Base-by-base conservation (phyloP, 805 yeast genomes). In the Myxozyma udenii region DNA sequence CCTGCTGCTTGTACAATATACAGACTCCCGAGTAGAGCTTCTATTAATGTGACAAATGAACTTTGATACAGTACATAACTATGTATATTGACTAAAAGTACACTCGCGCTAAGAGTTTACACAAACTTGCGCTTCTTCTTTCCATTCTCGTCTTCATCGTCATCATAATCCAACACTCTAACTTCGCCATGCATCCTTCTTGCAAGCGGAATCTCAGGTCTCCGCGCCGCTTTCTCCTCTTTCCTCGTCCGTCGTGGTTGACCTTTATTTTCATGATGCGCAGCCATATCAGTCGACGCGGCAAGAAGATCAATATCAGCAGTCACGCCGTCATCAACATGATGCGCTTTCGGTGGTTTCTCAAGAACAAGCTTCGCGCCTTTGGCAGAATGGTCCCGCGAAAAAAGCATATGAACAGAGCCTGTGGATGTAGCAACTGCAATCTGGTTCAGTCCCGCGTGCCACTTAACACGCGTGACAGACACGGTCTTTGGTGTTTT, bases 241-340 rank as follows among this genome's bases (percentile, higher is more conserved):
- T 35, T 38, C 23, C 44, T 48, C 33, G 33, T 41, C 3, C 57
- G 42, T n/a, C 35, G 44, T 28, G 32, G 48, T 16, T 44, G 32
- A 19, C 25, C 33, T 32, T 45, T 18, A 25, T 40, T 22, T 4
- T 50, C 51, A 14, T 36, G 25, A 14, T 36, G 26, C 26, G 22
- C 36, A 14, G 22, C 46, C 19, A 38, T 48, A 7, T 44, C 41
- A 19, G 36, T 38, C 14, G 60, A 55, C 23, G 57, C 67, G 3
- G 66, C 66, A n/a, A 53, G 53, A 5, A 66, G 50, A 26, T 66
- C 70, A 19, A 56, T 54, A 11, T 63, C 60, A 1, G 64, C 60
- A 3, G 68, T 48, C 30, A 64, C 28, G 38, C 54, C 61, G 44
- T 67, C 71, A 40, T 68, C 71, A 18, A 68, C 53, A 44, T 68